These are phyloP conservation scores for Leonotis leonurus DNA, from an alignment of 257 asterid genomes.

Conservation along the genomic window DNA sequence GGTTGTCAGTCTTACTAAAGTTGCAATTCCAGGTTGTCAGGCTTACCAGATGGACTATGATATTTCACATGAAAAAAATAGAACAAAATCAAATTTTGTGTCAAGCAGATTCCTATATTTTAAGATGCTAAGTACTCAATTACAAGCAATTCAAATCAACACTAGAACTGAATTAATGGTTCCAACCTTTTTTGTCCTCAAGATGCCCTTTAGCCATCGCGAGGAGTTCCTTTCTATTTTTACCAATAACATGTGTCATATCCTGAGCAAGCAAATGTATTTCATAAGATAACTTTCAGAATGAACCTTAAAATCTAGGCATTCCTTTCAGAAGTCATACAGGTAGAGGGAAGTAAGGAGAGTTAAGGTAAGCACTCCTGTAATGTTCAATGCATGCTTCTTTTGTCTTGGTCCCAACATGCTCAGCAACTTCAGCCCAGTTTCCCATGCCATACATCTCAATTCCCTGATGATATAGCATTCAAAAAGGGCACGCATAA, in stretches of 20 bases:
- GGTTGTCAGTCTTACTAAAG: too few relatives aligned
- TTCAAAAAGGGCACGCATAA: conserved; percentile 14
- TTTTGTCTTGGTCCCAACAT: conserved; percentile 79
- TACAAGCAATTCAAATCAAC: background rate
- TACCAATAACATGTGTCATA: conserved; percentile 73
- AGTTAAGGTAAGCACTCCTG: conserved; percentile 57
- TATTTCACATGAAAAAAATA: background rate
- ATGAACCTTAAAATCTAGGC: conserved; percentile 8
- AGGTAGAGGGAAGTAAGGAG: conserved; percentile 88
- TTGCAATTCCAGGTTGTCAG: too few relatives aligned
- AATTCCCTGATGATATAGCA: conserved; percentile 43
- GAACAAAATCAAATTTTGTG: background rate
- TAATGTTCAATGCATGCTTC: conserved; percentile 71
- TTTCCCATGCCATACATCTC: conserved; percentile 94
- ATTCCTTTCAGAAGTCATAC: conserved; percentile 32
- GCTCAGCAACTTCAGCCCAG: conserved; percentile 90
- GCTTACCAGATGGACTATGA: background rate
- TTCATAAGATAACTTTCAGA: conserved; percentile 4
- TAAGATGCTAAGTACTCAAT: background rate
- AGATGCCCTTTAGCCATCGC: conserved; percentile 71
- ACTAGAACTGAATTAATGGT: background rate
- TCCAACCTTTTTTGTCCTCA: conserved; percentile 65
- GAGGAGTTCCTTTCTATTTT: conserved; percentile 68
- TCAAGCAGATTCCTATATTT: background rate
- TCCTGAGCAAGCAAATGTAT: conserved; percentile 39